Evolutionary conservation across 73 alveolate species (phyloP).

Genomic region (Breviolum minutum): DNA sequence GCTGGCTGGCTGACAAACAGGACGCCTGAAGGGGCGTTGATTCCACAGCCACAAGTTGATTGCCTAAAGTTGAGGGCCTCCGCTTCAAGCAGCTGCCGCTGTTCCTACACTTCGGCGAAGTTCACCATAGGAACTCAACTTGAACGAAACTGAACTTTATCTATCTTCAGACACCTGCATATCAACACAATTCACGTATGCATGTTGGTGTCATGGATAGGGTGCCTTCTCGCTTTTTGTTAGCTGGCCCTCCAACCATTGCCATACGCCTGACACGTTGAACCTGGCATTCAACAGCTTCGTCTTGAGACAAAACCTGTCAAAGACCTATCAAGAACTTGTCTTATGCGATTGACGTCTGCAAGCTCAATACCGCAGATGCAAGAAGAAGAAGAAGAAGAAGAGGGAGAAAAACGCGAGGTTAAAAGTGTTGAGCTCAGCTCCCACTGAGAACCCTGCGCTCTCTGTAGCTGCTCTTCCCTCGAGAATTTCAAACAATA

Average conservation of each 20-base stretch:
- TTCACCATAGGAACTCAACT: not conserved
- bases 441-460: constrained; percentile 11
- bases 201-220: not conserved
- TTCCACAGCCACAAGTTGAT: no score
- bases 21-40: constrained; percentile 9
- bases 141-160: no score
- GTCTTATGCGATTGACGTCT: no score
- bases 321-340: no score
- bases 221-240: constrained; percentile 65
- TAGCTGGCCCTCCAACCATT: constrained; percentile 79
- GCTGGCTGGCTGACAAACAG: constrained; percentile 89
- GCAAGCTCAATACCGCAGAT: no score
- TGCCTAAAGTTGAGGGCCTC: not conserved
- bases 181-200: no score
- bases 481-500: not conserved
- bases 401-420: no score
- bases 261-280: constrained; percentile 83
- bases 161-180: no score
- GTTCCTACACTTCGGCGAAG: constrained; percentile 34
- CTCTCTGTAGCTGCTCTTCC: constrained; percentile 91
- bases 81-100: constrained; percentile 67
- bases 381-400: no score
- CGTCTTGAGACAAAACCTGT: not conserved
- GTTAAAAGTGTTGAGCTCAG: no score
- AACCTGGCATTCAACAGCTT: constrained; percentile 1